These are phyloP conservation scores for Fragaria ananassa DNA, from an alignment of 306 rosid species.

Conservation along the genomic window DNA sequence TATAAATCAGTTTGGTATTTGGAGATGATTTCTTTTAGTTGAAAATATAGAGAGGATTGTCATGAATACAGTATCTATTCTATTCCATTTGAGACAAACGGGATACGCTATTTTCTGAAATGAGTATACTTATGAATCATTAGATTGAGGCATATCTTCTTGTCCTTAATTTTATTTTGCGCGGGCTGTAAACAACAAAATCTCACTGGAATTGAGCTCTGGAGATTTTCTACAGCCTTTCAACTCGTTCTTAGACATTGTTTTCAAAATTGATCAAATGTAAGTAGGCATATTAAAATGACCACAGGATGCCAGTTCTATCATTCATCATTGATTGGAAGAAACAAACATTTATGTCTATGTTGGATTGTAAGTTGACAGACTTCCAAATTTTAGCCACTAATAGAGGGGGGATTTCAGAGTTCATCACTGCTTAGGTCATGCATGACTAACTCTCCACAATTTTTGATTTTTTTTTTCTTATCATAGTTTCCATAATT, in stretches of 20 bases:
- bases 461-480: neutral
- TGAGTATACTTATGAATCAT: neutral
- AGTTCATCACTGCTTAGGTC: constrained; percentile 20
- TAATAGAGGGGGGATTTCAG: neutral
- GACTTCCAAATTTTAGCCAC: neutral
- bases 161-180: neutral
- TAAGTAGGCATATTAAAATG: neutral
- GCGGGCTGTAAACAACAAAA: neutral
- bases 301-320: neutral
- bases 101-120: neutral
- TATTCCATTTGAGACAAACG: neutral
- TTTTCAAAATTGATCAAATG: neutral
- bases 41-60: neutral
- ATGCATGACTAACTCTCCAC: neutral
- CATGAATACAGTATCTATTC: neutral
- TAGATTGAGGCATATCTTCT: neutral
- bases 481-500: neutral
- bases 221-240: neutral
- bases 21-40: neutral
- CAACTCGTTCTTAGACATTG: neutral
- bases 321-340: neutral
- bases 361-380: constrained; percentile 14
- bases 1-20: neutral
- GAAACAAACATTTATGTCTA: neutral
- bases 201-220: neutral